Evolutionary conservation across 73 alveolate genomes (phyloP), one percentile per base, ranked within the genome.

Genomic region (Stentor coeruleus): DNA sequence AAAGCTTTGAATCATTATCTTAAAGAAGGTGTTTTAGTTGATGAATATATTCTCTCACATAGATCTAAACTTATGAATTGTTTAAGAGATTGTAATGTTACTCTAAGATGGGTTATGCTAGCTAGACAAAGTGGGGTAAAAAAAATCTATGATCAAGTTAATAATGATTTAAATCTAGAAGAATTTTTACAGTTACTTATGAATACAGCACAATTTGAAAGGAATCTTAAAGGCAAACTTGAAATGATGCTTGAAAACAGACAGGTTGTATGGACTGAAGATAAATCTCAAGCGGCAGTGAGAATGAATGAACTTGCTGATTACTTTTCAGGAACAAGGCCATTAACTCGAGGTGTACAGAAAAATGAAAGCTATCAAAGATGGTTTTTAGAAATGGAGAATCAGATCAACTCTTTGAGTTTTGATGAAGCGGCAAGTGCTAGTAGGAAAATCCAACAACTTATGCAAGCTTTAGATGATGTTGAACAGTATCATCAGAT

Each of bases 51-150:
- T n/a, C n/a, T n/a, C n/a, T n/a, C n/a, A n/a, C n/a, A n/a, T n/a
- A n/a, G n/a, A n/a, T n/a, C n/a, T n/a, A n/a, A n/a, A n/a, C n/a
- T n/a, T n/a, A n/a, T n/a, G n/a, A n/a, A n/a, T n/a, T n/a, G n/a
- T n/a, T n/a, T n/a, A n/a, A 81, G 98, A 42, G 95, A 94, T 57
- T 88, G 96, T 33, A 94, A 94, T 83, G 92, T 94, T 49, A 92
- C 96, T 40, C 84, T 94, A 41, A 84, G 97, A 88, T 94, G 98
- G 98, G 77, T 94, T 49, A 82, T 94, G 75, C 85, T 94, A 42
- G 97, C 91, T 84, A 87, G 95, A n/a, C n/a, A n/a, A n/a, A n/a
- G n/a, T n/a, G n/a, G n/a, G n/a, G n/a, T n/a, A n/a, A n/a, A n/a
- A n/a, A n/a, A n/a, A n/a, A n/a, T n/a, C n/a, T n/a, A n/a, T n/a